A percentile compares a stretch with the other conserved stretches of the same genome.
Conservation (phyloP, 495 filamentous ascomycete genomes). For the Letharia columbiana region DNA sequence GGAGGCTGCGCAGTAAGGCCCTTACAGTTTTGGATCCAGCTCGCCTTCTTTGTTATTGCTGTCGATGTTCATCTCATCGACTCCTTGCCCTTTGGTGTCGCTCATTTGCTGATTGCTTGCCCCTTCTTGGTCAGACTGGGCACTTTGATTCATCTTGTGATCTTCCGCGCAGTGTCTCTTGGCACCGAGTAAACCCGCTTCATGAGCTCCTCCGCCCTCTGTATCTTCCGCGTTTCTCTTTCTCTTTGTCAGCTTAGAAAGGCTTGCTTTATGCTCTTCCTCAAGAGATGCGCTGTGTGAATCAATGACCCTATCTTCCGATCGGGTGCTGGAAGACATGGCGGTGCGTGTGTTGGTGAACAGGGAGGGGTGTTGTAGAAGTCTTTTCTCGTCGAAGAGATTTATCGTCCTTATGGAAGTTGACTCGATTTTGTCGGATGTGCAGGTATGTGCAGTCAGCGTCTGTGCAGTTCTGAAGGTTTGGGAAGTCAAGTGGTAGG, state of each 20-base stretch:
- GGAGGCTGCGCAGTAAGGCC: background rate
- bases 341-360: background rate
- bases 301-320: background rate
- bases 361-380: background rate
- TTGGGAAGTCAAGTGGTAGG: background rate
- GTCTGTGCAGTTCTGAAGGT: background rate
- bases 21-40: background rate
- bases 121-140: background rate
- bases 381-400: background rate
- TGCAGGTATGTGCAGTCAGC: background rate
- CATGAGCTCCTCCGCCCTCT: background rate
- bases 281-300: too few relatives aligned
- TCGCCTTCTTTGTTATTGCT: background rate
- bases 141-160: background rate
- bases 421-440: background rate
- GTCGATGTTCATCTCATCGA: background rate
- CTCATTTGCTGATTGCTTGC: background rate
- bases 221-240: background rate
- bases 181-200: background rate
- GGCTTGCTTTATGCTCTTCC: background rate
- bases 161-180: background rate
- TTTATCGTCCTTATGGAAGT: background rate
- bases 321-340: background rate
- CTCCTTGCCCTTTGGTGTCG: background rate
- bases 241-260: background rate